Percentiles rank a stretch among this genome's conserved stretches.
These are phyloP conservation scores for Hypoxylon perforatum DNA, from an alignment of 495 filamentous ascomycete genomes.

Conservation along the genomic window DNA sequence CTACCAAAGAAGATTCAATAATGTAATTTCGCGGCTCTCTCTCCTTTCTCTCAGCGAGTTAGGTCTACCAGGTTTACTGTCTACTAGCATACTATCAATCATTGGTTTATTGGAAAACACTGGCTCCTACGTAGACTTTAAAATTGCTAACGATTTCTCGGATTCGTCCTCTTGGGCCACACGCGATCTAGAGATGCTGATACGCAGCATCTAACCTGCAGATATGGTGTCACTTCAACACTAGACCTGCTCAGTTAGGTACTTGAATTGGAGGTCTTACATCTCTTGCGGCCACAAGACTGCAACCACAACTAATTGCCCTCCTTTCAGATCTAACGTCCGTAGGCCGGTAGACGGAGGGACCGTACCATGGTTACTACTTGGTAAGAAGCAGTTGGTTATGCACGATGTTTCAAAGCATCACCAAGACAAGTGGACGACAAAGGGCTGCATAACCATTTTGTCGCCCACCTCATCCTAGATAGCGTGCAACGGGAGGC, in stretches of 20 bases:
- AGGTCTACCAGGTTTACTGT: no score
- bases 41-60: constrained; percentile 2
- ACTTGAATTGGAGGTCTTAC: background rate
- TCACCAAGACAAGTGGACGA: constrained; percentile 18
- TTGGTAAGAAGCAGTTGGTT: constrained; percentile 4
- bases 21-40: constrained; percentile 27
- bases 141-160: constrained; percentile 12
- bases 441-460: constrained; percentile 21
- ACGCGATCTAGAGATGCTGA: background rate
- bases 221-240: constrained; percentile 28
- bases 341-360: background rate
- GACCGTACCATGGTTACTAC: background rate
- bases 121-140: no score
- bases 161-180: constrained; percentile 22
- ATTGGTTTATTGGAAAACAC: no score
- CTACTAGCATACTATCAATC: no score
- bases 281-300: constrained; percentile 12
- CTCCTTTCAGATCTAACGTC: background rate
- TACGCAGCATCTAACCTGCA: constrained; percentile 24
- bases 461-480: constrained; percentile 27
- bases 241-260: constrained; percentile 26
- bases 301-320: background rate
- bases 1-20: constrained; percentile 24
- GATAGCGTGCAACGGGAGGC: constrained; percentile 15
- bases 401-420: constrained; percentile 20